Evolutionary conservation across 306 rosid genomes (phyloP).

Genomic region (Benincasa hispida): DNA sequence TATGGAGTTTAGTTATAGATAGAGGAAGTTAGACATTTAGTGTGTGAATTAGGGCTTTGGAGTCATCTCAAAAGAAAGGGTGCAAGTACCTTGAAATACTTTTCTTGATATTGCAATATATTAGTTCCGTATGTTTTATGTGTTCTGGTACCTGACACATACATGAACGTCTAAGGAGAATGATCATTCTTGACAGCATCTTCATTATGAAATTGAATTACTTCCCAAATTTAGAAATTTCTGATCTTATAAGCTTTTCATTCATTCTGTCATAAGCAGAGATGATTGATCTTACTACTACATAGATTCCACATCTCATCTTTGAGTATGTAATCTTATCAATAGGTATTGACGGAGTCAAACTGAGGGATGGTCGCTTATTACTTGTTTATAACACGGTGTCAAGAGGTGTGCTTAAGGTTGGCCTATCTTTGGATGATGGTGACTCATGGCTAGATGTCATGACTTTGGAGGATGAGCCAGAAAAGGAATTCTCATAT

Average conservation of each 20-base stretch:
- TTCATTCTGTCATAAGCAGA: background rate
- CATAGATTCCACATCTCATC: background rate
- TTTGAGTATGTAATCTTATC: background rate
- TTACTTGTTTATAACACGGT: slow-evolving; percentile 62
- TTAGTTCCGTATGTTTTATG: too few species aligned
- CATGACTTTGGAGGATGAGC: slow-evolving; percentile 58
- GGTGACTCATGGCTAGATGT: slow-evolving; percentile 74
- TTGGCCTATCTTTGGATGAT: slow-evolving; percentile 67
- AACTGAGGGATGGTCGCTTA: slow-evolving; percentile 65
- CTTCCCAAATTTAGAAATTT: background rate
- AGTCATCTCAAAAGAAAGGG: too few species aligned
- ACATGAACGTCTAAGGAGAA: background rate
- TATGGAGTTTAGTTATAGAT: too few species aligned
- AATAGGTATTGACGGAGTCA: slow-evolving; percentile 81
- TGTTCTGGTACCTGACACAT: too few species aligned
- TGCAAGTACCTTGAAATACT: too few species aligned
- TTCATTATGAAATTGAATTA: background rate
- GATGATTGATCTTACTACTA: background rate
- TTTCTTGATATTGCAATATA: too few species aligned
- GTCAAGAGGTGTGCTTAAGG: slow-evolving; percentile 69
- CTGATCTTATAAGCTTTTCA: background rate
- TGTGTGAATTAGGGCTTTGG: too few species aligned
- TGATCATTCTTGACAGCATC: background rate
- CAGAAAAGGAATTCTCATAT: slow-evolving; percentile 71
- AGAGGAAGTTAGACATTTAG: too few species aligned